These are phyloP conservation scores for Kitagawia praeruptora DNA, from an alignment of 129 eudicot species.

Conservation along the genomic window DNA sequence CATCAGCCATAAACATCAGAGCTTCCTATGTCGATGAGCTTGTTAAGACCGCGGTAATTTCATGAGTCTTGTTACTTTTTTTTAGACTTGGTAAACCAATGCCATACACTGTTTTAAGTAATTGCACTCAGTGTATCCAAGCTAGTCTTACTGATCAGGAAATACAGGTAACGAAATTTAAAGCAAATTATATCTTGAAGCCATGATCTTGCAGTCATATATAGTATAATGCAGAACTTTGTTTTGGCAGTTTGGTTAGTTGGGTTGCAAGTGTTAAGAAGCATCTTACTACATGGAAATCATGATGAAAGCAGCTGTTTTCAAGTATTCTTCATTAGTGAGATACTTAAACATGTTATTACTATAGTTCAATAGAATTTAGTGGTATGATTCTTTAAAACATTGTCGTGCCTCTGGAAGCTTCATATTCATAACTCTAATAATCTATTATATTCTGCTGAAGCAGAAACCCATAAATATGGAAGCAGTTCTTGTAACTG, in stretches of 20 bases:
- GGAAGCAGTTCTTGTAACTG: constrained; percentile 62
- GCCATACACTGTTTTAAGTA: constrained; percentile 32
- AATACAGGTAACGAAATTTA: constrained; percentile 43
- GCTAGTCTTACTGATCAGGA: constrained; percentile 48
- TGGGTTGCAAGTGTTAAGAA: constrained; percentile 65
- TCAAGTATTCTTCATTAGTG: constrained; percentile 54
- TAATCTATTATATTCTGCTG: constrained; percentile 15
- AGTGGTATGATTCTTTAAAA: constrained; percentile 32
- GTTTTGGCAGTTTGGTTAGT: constrained; percentile 47
- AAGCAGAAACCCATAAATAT: constrained; percentile 53
- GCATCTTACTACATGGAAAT: constrained; percentile 44
- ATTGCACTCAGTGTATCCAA: constrained; percentile 35
- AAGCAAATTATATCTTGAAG: constrained; percentile 8
- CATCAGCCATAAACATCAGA: no score
- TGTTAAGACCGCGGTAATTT: no score
- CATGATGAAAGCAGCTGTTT: constrained; percentile 41
- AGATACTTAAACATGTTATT: constrained; percentile 54
- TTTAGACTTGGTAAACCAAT: constrained; percentile 32
- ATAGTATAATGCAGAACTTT: background rate
- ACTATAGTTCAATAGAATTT: constrained; percentile 37
- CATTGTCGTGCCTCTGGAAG: constrained; percentile 9
- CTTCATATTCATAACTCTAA: constrained; percentile 7
- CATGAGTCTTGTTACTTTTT: no score
- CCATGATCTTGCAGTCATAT: constrained; percentile 4
- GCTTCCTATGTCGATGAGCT: no score